Percentiles rank a stretch among this genome's conserved stretches.
Conservation (phyloP, 2,329 filamentous ascomycete species). For the Venturia carpophila region DNA sequence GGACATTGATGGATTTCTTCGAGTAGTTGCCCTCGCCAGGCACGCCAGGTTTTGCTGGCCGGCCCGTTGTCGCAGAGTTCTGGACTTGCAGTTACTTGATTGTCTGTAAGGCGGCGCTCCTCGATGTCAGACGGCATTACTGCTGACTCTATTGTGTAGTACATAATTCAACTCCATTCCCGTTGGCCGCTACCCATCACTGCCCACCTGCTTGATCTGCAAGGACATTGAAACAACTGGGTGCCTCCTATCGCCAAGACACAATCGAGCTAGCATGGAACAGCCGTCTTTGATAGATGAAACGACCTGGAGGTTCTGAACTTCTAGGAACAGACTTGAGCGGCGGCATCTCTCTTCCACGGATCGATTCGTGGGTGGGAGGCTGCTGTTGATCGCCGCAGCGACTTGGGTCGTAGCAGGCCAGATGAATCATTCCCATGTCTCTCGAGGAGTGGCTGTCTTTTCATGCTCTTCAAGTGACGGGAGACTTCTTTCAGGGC, state of each 20-base stretch:
- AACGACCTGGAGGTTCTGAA: neutral
- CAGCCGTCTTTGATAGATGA: slow-evolving; percentile 7
- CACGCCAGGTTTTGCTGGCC: neutral
- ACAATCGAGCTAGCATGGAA: neutral
- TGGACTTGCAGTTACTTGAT: neutral
- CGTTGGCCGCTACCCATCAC: neutral
- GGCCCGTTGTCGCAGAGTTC: neutral
- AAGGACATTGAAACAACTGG: no score
- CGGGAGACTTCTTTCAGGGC: neutral
- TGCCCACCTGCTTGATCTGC: neutral
- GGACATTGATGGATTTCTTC: neutral
- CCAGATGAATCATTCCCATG: no score
- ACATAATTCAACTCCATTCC: neutral
- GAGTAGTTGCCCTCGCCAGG: neutral
- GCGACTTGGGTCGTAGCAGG: neutral
- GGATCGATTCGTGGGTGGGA: neutral
- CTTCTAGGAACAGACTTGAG: neutral
- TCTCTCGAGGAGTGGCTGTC: no score
- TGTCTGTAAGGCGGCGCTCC: no score
- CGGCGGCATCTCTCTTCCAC: neutral
- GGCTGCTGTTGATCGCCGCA: no score
- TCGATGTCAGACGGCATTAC: no score
- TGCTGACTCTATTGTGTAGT: no score
- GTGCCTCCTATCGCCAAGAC: slow-evolving; percentile 1
- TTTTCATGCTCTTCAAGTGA: no score